Evolutionary conservation across 2,329 filamentous ascomycete genomes (phyloP).

Genomic region (Xylariaceae sp.): DNA sequence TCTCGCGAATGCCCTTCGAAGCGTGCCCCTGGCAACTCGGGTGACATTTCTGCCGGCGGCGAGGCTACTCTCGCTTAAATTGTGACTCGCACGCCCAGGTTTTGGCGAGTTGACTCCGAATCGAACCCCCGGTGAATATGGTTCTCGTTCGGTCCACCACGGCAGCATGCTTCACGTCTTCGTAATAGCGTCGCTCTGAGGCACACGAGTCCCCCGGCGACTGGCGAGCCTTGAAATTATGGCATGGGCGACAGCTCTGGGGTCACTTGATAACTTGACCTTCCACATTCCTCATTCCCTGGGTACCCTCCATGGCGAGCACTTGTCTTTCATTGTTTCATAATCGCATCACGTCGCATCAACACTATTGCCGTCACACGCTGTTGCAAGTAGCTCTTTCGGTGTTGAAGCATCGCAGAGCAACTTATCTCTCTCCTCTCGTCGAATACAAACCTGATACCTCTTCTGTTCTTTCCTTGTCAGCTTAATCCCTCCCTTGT

Average conservation of each 20-base stretch:
- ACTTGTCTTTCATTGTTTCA: slow-evolving; percentile 9
- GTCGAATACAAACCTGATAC: slow-evolving; percentile 4
- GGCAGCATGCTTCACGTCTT: not conserved
- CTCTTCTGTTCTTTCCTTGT: slow-evolving; percentile 15
- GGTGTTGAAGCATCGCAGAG: not conserved
- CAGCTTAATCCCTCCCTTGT: slow-evolving; percentile 22
- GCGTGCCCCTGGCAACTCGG: slow-evolving; percentile 32
- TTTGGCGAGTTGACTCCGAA: slow-evolving; percentile 5
- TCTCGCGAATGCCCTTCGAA: slow-evolving; percentile 88
- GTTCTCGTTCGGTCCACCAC: slow-evolving; percentile 2
- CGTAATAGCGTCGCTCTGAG: not conserved
- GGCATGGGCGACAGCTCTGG: not conserved
- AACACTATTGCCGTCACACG: slow-evolving; percentile 2
- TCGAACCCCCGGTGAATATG: not conserved
- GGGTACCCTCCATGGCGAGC: slow-evolving; percentile 1
- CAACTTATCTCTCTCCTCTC: not conserved
- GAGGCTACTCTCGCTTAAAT: slow-evolving; percentile 32
- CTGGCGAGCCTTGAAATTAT: not conserved
- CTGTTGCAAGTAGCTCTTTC: not conserved
- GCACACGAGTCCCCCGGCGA: not conserved
- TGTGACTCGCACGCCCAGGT: slow-evolving; percentile 9
- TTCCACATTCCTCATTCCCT: slow-evolving; percentile 4
- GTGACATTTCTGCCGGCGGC: slow-evolving; percentile 36
- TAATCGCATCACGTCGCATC: slow-evolving; percentile 10
- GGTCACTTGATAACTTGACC: slow-evolving; percentile 7